A percentile compares a stretch with the other conserved stretches of the same genome.
Evolutionary conservation across 148 eudicot species (phyloP).

Genomic region (Rhododendron ferrugineum): DNA sequence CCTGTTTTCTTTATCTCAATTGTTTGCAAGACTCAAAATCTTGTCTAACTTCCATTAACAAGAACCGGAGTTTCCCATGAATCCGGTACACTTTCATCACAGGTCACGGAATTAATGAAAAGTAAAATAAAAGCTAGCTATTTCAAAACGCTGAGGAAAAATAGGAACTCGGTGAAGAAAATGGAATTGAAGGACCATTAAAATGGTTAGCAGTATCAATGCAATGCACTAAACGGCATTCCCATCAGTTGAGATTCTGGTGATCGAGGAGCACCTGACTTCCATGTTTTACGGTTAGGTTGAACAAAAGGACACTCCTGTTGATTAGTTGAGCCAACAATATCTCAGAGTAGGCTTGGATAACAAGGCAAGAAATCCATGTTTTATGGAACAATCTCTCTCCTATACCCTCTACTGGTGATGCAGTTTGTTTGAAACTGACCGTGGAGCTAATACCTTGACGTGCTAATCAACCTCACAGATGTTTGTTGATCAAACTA

Average conservation of each 20-base stretch:
- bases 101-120: not conserved
- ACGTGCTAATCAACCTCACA: conserved; percentile 7
- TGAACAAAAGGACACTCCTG: not conserved
- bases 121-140: not conserved
- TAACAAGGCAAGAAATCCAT: conserved; percentile 11
- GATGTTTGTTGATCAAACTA: not conserved
- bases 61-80: too few relatives aligned
- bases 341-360: conserved; percentile 4
- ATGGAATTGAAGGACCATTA: not conserved
- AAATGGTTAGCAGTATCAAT: not conserved
- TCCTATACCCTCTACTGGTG: not conserved
- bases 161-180: not conserved
- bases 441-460: not conserved
- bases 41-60: too few relatives aligned
- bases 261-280: not conserved
- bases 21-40: not conserved
- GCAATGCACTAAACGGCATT: not conserved
- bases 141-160: not conserved
- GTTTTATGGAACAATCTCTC: not conserved
- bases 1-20: not conserved
- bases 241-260: not conserved
- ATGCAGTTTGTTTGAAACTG: not conserved
- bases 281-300: not conserved
- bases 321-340: not conserved
- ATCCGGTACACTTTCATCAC: not conserved